Base-by-base conservation (phyloP, 495 filamentous ascomycete genomes). In the Neurospora hispaniola region DNA sequence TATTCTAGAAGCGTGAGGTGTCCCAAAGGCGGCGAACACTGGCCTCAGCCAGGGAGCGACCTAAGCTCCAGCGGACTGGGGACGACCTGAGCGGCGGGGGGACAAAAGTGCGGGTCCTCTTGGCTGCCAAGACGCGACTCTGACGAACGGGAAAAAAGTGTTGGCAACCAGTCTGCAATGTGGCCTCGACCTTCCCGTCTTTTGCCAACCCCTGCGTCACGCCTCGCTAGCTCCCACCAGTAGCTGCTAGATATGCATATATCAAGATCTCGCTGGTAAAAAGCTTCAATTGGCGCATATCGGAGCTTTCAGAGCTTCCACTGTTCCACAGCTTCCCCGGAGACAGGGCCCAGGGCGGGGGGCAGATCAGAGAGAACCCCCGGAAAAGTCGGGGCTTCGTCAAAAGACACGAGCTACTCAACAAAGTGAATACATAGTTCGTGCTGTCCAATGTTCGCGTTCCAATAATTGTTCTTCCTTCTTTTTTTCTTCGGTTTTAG, bases 151-250 rank as follows among this genome's bases (percentile, higher is more conserved):
- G 48, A 14, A 59, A 59, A 27, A 59, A 3, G 20, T 54, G 35
- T 69, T 54, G n/a, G 42, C 40, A 16, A 38, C 35, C 20, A 18
- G 62, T 73, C 62, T 76, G 76, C 75, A 76, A 78, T 78, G 75
- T 78, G 75, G 73, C 73, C 73, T 74, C 54, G 68, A 35, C 59
- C 14, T 44, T 27, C 23, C 48, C 20, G 23, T 35, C 54, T 54
- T 54, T 54, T 35, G 54, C 20, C 54, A 66, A 18, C 54, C 54
- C 54, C 54, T 66, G 54, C 54, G 48, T 59, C 48, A 59, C 20
- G 20, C 54, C n/a, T 62, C 23, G 23, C 23, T 62, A 62, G 54
- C 54, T 62, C 3, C 23, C 3, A 62, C 12, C 2, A 38, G 35
- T 62, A 62, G 54, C 54, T 62, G 23, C 54, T 7, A 31, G 10